phyloP scores from a whole-genome alignment of 352 stramenopile species.

The Pythium aquatile region DNA sequence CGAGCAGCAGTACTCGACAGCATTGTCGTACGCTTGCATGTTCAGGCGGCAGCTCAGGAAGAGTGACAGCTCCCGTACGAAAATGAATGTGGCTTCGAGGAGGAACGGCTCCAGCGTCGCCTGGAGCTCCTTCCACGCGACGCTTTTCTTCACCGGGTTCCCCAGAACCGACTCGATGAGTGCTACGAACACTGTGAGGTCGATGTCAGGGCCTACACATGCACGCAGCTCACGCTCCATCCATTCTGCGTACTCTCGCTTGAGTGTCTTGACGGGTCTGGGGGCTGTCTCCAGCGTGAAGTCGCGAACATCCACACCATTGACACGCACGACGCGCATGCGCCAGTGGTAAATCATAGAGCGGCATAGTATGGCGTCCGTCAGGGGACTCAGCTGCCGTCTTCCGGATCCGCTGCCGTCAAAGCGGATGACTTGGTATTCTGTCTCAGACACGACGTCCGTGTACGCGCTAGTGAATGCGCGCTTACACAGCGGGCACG shows the following conservation, averaged over 20 bases:
- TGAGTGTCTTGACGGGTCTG: constrained; percentile 41
- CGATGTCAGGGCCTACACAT: constrained; percentile 64
- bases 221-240: constrained; percentile 58
- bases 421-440: constrained; percentile 60
- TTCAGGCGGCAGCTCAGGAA: constrained; percentile 72
- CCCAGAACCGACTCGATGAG: constrained; percentile 66
- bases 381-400: neutral
- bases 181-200: constrained; percentile 63
- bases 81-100: constrained; percentile 52
- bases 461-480: constrained; percentile 53
- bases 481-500: constrained; percentile 72
- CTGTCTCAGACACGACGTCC: constrained; percentile 62
- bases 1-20: constrained; percentile 60
- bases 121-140: constrained; percentile 36
- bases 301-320: constrained; percentile 28
- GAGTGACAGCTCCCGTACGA: constrained; percentile 60
- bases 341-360: constrained; percentile 56
- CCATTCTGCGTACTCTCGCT: constrained; percentile 60
- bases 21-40: constrained; percentile 62
- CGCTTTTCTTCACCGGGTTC: constrained; percentile 25
- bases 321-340: constrained; percentile 55
- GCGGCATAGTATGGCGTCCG: constrained; percentile 30
- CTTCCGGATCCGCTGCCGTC: constrained; percentile 26
- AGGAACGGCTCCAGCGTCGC: constrained; percentile 59
- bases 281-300: constrained; percentile 1